phyloP scores from a whole-genome alignment of 352 stramenopile species.

The Globisporangium nunn region DNA sequence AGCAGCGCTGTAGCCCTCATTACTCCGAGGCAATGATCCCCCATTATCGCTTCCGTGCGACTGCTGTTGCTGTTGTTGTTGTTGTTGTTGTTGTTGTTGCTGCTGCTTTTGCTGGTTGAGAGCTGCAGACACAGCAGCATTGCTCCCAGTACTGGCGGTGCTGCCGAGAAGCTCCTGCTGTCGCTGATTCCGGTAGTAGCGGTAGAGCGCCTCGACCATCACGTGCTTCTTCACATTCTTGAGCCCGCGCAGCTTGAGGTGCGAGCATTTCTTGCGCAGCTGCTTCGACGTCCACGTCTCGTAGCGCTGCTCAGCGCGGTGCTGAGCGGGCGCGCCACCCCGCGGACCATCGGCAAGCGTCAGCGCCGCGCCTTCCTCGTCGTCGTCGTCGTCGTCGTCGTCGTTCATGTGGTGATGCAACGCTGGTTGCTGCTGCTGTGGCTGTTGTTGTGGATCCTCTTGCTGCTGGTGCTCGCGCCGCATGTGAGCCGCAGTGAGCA shows the following conservation, averaged over 20 bases:
- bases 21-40: neutral
- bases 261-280: constrained; percentile 74
- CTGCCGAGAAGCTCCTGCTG: constrained; percentile 30
- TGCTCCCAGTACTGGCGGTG: neutral
- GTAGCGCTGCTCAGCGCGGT: constrained; percentile 53
- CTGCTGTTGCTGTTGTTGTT: constrained; percentile 11
- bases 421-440: constrained; percentile 14
- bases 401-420: constrained; percentile 13
- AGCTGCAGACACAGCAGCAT: neutral
- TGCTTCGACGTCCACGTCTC: constrained; percentile 83
- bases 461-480: constrained; percentile 9
- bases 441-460: neutral
- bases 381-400: constrained; percentile 7
- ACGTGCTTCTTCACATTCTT: constrained; percentile 87
- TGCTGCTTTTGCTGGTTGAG: constrained; percentile 5
- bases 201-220: constrained; percentile 77
- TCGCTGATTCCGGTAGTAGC: constrained; percentile 65
- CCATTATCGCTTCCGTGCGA: neutral
- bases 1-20: neutral
- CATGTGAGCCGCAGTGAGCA: neutral
- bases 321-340: too few species aligned
- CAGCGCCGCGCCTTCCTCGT: constrained; percentile 3
- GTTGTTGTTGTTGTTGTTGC: constrained; percentile 6
- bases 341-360: constrained; percentile 1
- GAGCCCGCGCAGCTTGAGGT: constrained; percentile 67